Evolutionary conservation across 257 asterid species (phyloP).

Genomic region (Primulina tabacum): DNA sequence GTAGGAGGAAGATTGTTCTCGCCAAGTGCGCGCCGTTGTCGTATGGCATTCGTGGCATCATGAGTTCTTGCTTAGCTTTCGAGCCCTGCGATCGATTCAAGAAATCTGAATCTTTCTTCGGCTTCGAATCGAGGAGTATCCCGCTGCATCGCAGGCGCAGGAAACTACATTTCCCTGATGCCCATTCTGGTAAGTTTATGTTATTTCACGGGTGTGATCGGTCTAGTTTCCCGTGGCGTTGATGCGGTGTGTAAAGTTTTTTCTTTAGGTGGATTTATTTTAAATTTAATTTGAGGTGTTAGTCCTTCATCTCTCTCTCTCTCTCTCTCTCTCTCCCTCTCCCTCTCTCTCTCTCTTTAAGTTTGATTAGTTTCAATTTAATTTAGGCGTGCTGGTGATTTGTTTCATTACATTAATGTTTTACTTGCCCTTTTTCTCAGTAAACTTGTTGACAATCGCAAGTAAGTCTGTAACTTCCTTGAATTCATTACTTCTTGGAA

Average conservation of each 20-base stretch:
- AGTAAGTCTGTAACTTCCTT: background rate
- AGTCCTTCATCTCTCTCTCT: no score
- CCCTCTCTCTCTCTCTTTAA: no score
- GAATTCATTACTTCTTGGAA: background rate
- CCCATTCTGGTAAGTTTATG: constrained; percentile 39
- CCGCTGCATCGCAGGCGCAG: constrained; percentile 41
- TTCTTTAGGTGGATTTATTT: constrained; percentile 4
- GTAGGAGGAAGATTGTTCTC: constrained; percentile 38
- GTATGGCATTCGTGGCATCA: constrained; percentile 43
- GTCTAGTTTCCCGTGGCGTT: background rate
- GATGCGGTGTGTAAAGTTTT: constrained; percentile 17
- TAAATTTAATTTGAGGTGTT: constrained; percentile 9
- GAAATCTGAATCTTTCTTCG: constrained; percentile 37
- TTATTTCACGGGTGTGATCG: constrained; percentile 1
- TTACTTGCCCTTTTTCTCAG: background rate
- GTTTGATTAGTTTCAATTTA: background rate
- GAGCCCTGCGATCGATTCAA: constrained; percentile 58
- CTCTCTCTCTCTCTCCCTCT: no score
- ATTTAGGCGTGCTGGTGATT: constrained; percentile 9
- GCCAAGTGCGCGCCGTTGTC: constrained; percentile 36
- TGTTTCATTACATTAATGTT: constrained; percentile 9
- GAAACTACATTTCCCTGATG: constrained; percentile 30
- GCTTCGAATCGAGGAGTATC: constrained; percentile 40
- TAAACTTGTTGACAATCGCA: background rate
- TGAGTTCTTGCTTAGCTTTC: constrained; percentile 47